A percentile compares a stretch with the other conserved stretches of the same genome.
Evolutionary conservation across 176 grass and related monocot species (phyloP).

Genomic region (Tuctoria greenei): DNA sequence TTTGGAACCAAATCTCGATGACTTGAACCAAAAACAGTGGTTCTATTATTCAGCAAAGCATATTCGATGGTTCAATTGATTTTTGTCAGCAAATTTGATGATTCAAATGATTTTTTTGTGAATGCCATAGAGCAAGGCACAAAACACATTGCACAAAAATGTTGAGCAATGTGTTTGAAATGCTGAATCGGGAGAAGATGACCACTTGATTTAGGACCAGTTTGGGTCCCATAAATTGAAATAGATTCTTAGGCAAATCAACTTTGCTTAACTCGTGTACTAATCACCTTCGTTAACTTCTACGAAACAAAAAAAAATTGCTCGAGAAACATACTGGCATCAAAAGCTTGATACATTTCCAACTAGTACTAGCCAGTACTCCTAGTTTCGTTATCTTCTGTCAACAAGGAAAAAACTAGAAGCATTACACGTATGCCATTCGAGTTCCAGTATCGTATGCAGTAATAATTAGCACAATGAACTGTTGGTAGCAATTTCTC

Average conservation of each 20-base stretch:
- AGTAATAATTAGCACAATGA: constrained; percentile 6
- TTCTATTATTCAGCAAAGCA: not conserved
- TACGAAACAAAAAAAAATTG: not conserved
- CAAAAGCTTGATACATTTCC: not conserved
- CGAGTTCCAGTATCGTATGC: not conserved
- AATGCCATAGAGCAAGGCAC: not conserved
- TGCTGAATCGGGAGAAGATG: no score
- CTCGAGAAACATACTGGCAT: not conserved
- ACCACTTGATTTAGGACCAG: not conserved
- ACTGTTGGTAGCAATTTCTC: not conserved
- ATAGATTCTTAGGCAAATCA: not conserved
- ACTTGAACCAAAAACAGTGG: not conserved
- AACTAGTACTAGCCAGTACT: not conserved
- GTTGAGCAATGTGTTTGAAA: not conserved
- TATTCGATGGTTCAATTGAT: not conserved
- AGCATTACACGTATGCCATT: not conserved
- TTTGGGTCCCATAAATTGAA: no score
- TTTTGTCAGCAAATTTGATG: no score
- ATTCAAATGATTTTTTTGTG: not conserved
- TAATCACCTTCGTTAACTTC: not conserved
- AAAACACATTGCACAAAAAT: no score
- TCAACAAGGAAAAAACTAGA: not conserved
- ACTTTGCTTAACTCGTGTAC: not conserved
- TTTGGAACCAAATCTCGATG: not conserved
- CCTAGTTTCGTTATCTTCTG: no score